phyloP scores from a whole-genome alignment of 352 stramenopile species.

The Phytophthora fragariaefolia region DNA sequence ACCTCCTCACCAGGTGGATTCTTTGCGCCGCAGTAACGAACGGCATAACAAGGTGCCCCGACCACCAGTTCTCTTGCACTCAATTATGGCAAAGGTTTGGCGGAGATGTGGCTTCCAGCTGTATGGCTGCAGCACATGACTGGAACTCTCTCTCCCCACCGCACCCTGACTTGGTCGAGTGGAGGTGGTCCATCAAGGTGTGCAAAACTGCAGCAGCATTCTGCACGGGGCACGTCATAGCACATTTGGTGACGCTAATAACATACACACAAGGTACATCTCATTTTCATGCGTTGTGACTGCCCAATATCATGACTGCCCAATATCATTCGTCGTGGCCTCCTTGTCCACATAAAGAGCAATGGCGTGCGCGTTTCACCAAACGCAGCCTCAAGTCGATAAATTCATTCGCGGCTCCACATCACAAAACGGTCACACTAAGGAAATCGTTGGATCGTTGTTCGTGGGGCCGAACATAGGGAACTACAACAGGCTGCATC shows the following conservation, averaged over 20 bases:
- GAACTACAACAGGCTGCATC: too few species aligned
- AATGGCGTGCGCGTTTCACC: constrained; percentile 27
- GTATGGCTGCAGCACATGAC: constrained; percentile 22
- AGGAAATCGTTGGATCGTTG: background rate
- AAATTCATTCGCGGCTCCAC: constrained; percentile 24
- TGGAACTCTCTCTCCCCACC: constrained; percentile 18
- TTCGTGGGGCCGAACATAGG: too few species aligned
- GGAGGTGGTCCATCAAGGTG: background rate
- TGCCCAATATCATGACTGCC: background rate
- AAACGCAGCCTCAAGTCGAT: constrained; percentile 4
- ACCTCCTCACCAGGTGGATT: constrained; percentile 24
- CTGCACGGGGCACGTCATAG: background rate
- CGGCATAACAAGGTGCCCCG: background rate
- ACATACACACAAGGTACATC: background rate
- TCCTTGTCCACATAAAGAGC: background rate
- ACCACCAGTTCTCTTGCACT: constrained; percentile 2
- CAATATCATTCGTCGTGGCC: background rate
- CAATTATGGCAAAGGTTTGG: constrained; percentile 18
- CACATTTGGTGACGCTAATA: background rate
- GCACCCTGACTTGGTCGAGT: background rate
- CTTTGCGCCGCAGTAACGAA: constrained; percentile 25
- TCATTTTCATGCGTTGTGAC: background rate
- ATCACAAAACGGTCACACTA: too few species aligned
- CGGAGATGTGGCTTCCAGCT: constrained; percentile 21
- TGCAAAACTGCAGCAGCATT: constrained; percentile 6